Conservation (phyloP, 1,284 basidiomycete genomes). For the Schizophyllum commune region DNA sequence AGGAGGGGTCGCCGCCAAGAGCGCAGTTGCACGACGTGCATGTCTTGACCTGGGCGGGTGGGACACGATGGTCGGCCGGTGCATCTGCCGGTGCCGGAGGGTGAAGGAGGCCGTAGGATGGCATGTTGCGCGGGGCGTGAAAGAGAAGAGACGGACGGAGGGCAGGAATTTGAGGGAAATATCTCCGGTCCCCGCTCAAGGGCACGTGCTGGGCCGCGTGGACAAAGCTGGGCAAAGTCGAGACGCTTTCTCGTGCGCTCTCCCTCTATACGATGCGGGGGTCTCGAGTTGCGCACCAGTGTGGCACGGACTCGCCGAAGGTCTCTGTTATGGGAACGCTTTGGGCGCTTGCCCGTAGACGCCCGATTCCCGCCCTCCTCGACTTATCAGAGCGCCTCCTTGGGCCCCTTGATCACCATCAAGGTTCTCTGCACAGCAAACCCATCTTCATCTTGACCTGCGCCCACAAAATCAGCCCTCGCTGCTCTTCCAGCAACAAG, state of each 20-base stretch:
- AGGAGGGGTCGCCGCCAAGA: constrained; percentile 16
- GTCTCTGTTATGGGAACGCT: no score
- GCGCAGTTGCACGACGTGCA: constrained; percentile 36
- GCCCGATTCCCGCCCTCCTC: neutral
- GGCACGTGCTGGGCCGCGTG: neutral
- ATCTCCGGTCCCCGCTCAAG: neutral
- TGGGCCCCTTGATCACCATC: neutral
- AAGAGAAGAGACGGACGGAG: constrained; percentile 9
- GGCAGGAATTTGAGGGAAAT: neutral
- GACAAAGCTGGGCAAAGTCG: neutral
- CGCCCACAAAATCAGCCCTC: no score
- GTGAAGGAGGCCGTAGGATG: constrained; percentile 15
- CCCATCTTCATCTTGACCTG: neutral
- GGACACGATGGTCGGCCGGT: constrained; percentile 14
- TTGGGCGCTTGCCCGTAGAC: neutral
- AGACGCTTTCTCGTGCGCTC: neutral
- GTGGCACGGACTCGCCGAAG: no score
- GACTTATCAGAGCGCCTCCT: neutral
- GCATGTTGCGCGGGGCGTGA: constrained; percentile 33
- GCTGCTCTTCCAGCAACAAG: neutral
- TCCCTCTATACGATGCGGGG: neutral
- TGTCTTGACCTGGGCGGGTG: constrained; percentile 28
- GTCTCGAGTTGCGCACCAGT: neutral
- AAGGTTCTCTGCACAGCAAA: neutral
- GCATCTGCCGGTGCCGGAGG: neutral